Base-by-base conservation (phyloP, 768 basidiomycete species). In the Paxillus involutus region DNA sequence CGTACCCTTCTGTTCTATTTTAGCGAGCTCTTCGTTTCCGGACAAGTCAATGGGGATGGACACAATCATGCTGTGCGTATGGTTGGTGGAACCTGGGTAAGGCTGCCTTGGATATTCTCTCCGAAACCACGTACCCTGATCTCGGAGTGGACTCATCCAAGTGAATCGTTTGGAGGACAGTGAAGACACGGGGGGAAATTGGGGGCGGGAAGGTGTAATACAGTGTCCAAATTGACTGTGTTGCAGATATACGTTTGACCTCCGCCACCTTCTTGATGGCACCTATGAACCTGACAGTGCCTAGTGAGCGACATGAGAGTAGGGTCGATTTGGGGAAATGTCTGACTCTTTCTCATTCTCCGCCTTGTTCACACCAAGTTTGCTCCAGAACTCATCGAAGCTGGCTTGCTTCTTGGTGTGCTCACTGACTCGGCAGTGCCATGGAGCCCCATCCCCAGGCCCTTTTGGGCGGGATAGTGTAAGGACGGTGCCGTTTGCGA, bases 351-450 rank as follows among this genome's bases (percentile, higher is more conserved):
- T 80, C 72, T 91, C 89, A 51, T 89, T 82, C 42, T 76, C 68
- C 16, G 85, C 79, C 63, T 90, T 89, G 71, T 88, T 76, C 50
- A 71, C 70, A 0, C 84, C 86, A 13, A 91, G 68, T 60, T 81
- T 85, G 37, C 74, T 75, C 89, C 89, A 91, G 60, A 91, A 72
- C 59, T 83, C 79, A 58, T 88, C 85, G 65, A 91, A 91, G 1
- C 84, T 83, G 9, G 78, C 83, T 50, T 91, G 86, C n/a, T 81
- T 74, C 6, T 76, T 63, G 12, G 77, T 66, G 68, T 91, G 89
- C 62, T 80, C 78, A 63, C 88, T 89, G 53, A 83, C 66, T 21
- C 89, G 80, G 64, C 80, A 81, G 61, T 88, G 79, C 88, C 89
- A 91, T 3, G 77, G 68, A 35, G 85, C 82, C 24, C 77, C 81